These are phyloP conservation scores for Penstemon newberryi DNA, from an alignment of 257 asterid species.

Conservation along the genomic window DNA sequence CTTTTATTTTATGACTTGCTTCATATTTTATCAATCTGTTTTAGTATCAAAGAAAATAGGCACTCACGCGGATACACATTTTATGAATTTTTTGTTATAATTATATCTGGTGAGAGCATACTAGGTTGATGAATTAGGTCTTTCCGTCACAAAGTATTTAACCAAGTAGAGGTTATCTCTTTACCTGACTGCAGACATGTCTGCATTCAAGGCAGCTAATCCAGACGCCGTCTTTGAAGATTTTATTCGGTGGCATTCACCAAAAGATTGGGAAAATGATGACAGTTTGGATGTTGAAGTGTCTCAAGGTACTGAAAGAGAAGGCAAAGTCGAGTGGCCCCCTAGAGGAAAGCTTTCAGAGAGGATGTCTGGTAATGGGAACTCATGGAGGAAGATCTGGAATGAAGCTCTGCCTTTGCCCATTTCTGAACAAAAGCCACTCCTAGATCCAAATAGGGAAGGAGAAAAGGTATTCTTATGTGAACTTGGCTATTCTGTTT, in stretches of 20 bases:
- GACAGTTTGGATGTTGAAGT: conserved; percentile 34
- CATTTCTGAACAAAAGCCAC: conserved; percentile 81
- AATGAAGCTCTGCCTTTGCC: conserved; percentile 66
- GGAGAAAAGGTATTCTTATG: conserved; percentile 81
- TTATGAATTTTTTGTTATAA: not conserved
- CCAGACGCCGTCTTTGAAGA: conserved; percentile 94
- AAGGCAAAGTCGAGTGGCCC: conserved; percentile 61
- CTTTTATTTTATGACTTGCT: conserved; percentile 2
- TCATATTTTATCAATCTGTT: conserved; percentile 4
- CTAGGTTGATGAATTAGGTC: not conserved
- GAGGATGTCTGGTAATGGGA: conserved; percentile 88
- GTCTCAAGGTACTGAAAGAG: conserved; percentile 36
- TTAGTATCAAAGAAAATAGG: not conserved
- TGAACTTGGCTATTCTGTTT: not conserved
- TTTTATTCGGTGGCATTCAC: conserved; percentile 98
- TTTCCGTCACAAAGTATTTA: conserved; percentile 10
- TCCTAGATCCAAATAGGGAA: conserved; percentile 88
- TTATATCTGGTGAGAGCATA: conserved; percentile 4
- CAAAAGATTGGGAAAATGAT: conserved; percentile 88
- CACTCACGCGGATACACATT: not conserved
- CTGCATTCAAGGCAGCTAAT: conserved; percentile 94
- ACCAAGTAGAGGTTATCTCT: conserved; percentile 20
- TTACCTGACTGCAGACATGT: conserved; percentile 68
- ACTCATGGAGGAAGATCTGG: conserved; percentile 92
- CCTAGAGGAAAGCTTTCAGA: conserved; percentile 88